phyloP scores from a whole-genome alignment of 1,284 basidiomycete genomes.

The Thecaphora thlaspeos region DNA sequence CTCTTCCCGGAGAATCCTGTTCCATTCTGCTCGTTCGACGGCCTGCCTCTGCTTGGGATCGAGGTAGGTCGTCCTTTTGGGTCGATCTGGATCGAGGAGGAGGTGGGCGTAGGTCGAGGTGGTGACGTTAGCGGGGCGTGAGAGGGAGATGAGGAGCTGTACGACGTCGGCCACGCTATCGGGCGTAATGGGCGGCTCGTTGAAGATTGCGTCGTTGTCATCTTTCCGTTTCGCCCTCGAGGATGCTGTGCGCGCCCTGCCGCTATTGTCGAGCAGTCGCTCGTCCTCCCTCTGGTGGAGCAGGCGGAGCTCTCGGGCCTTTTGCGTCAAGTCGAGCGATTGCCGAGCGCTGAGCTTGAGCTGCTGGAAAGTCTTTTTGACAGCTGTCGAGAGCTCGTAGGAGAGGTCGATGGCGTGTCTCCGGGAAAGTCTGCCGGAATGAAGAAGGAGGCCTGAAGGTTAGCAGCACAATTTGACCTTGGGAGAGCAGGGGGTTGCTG shows the following conservation, averaged over 20 bases:
- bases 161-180: slow-evolving; percentile 26
- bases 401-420: slow-evolving; percentile 30
- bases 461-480: no score
- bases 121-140: slow-evolving; percentile 23
- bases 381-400: slow-evolving; percentile 19
- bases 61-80: slow-evolving; percentile 17
- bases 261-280: not conserved
- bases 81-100: slow-evolving; percentile 19
- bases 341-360: slow-evolving; percentile 12
- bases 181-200: slow-evolving; percentile 18
- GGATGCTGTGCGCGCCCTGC: not conserved
- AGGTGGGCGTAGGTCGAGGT: slow-evolving; percentile 23
- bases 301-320: slow-evolving; percentile 7
- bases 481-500: no score
- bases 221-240: slow-evolving; percentile 4
- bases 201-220: slow-evolving; percentile 5
- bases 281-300: not conserved
- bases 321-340: slow-evolving; percentile 9
- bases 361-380: slow-evolving; percentile 18
- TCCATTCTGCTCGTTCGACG: slow-evolving; percentile 23
- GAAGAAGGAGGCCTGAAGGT: no score
- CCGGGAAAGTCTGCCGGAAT: slow-evolving; percentile 19
- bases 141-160: slow-evolving; percentile 19
- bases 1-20: slow-evolving; percentile 23
- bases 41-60: slow-evolving; percentile 23